These are phyloP conservation scores for Sclerospora graminicola DNA, from an alignment of 352 stramenopile species.

Conservation along the genomic window DNA sequence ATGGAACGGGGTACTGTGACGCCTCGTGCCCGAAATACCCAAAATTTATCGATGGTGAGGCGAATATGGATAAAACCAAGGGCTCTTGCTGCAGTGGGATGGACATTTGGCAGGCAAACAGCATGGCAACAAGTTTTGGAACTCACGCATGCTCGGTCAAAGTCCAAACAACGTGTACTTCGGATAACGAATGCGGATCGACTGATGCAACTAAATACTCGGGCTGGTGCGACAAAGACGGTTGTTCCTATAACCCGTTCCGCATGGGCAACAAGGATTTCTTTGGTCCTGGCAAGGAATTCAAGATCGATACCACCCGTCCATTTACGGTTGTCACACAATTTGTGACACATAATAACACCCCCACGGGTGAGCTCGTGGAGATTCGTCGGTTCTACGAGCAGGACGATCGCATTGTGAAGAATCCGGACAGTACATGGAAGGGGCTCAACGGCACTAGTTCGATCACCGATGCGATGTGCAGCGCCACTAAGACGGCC, in stretches of 20 bases:
- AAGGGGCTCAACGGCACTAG: conserved; percentile 11
- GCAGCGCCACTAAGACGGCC: conserved; percentile 12
- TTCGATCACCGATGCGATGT: conserved; percentile 13
- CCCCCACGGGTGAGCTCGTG: conserved; percentile 6
- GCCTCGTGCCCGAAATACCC: conserved; percentile 46
- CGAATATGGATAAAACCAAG: conserved; percentile 31
- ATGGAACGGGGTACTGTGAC: conserved; percentile 28
- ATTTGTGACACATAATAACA: too few relatives aligned
- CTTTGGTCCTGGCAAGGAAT: too few relatives aligned
- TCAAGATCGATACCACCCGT: too few relatives aligned
- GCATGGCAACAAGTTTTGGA: conserved; percentile 28
- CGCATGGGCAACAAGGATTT: conserved; percentile 22
- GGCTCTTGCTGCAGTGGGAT: conserved; percentile 46
- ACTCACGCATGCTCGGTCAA: too few relatives aligned
- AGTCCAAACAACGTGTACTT: too few relatives aligned
- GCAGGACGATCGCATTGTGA: conserved; percentile 8
- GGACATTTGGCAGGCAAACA: too few relatives aligned
- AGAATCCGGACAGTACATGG: conserved; percentile 12
- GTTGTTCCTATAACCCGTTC: conserved; percentile 20
- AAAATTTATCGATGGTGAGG: too few relatives aligned
- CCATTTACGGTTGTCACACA: too few relatives aligned
- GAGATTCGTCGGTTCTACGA: conserved; percentile 14
- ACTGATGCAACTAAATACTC: too few relatives aligned
- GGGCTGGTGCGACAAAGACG: too few relatives aligned
- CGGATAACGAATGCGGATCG: conserved; percentile 5